These are phyloP conservation scores for Pichia ethanolica DNA, from an alignment of 805 yeast species.

Conservation along the genomic window DNA sequence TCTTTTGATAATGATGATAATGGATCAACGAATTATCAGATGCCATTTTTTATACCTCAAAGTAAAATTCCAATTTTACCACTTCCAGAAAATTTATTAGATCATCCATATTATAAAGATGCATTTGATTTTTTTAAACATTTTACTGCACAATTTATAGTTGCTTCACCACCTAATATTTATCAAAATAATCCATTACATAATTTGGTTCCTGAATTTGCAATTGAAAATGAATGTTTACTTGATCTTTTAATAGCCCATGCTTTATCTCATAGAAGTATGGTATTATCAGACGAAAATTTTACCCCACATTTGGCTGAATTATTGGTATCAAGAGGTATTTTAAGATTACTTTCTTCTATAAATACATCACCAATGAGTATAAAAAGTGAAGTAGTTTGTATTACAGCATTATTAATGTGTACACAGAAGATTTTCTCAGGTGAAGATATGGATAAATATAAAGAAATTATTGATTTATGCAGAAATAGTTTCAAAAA, in stretches of 20 bases:
- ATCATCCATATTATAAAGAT: conserved; percentile 53
- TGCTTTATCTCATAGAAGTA: conserved; percentile 33
- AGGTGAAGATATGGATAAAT: conserved; percentile 1
- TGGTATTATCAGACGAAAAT: conserved; percentile 8
- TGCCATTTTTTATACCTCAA: neutral
- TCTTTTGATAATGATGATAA: neutral
- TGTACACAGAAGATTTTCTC: conserved; percentile 9
- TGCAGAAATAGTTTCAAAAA: conserved; percentile 1
- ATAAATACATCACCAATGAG: neutral
- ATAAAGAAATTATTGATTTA: conserved; percentile 5
- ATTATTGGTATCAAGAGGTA: conserved; percentile 4
- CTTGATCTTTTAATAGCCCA: conserved; percentile 47
- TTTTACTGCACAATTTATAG: conserved; percentile 50
- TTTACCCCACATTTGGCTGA: conserved; percentile 3
- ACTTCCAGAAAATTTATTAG: conserved; percentile 49
- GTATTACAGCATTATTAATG: conserved; percentile 6
- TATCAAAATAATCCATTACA: conserved; percentile 65
- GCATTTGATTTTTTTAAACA: conserved; percentile 55
- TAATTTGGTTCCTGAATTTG: conserved; percentile 55
- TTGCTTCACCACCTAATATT: conserved; percentile 51
- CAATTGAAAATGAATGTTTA: conserved; percentile 47
- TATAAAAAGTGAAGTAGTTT: conserved; percentile 5
- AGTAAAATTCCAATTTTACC: conserved; percentile 22
- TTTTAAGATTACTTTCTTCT: neutral
- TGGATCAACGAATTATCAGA: neutral